Percentiles rank a stretch among this genome's conserved stretches.
phyloP scores from a whole-genome alignment of 2,329 filamentous ascomycete genomes.

The Acrocalymma vagum region DNA sequence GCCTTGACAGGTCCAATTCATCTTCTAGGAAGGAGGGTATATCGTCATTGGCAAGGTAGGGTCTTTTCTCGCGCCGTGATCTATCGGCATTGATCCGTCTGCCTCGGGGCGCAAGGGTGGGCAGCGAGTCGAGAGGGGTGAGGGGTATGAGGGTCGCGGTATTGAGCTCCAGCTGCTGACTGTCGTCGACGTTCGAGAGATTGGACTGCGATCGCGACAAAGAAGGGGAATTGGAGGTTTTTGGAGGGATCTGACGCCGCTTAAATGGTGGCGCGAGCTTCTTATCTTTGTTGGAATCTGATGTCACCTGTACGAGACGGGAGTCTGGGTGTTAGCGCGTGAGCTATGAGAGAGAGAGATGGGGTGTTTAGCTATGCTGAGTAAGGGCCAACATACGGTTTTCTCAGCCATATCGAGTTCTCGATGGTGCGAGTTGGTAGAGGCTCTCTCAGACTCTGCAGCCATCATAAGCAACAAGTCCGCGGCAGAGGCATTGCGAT shows the following conservation, averaged over 20 bases:
- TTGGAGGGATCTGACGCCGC: slow-evolving; percentile 30
- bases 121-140: slow-evolving; percentile 38
- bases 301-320: slow-evolving; percentile 9
- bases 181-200: slow-evolving; percentile 10
- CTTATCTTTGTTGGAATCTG: too few relatives aligned
- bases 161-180: slow-evolving; percentile 29
- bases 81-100: too few relatives aligned
- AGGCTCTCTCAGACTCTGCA: too few relatives aligned
- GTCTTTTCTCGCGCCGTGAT: too few relatives aligned
- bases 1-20: slow-evolving; percentile 38
- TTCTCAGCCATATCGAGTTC: too few relatives aligned
- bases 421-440: too few relatives aligned
- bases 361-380: too few relatives aligned
- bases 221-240: slow-evolving; percentile 4
- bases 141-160: slow-evolving; percentile 25
- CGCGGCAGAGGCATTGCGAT: too few relatives aligned
- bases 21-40: slow-evolving; percentile 34
- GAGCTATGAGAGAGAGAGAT: too few relatives aligned
- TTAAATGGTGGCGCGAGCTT: slow-evolving; percentile 36
- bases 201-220: slow-evolving; percentile 17
- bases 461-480: too few relatives aligned
- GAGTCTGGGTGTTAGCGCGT: too few relatives aligned
- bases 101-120: slow-evolving; percentile 36
- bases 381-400: too few relatives aligned
- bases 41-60: slow-evolving; percentile 34